Evolutionary conservation across 2,329 filamentous ascomycete species (phyloP), one percentile per base, ranked within the genome.

Genomic region (Aureobasidium leucospermi): DNA sequence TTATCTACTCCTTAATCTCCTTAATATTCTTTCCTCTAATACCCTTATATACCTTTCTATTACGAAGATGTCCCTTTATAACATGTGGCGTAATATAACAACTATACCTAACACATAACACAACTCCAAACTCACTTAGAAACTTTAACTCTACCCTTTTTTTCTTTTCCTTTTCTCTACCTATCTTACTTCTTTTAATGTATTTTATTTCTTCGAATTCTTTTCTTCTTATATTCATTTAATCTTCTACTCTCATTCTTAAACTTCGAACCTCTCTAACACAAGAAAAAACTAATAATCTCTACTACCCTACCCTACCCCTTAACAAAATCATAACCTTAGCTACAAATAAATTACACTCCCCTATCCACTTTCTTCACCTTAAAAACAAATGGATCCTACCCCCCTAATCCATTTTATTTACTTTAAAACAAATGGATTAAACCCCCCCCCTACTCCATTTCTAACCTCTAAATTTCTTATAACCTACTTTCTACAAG

Each of bases 141-240:
- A 45, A 45, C 16, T 9, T 45, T 28, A 29, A 45, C 42, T 29
- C 41, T 43, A n/a, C n/a, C n/a, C 19, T 23, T 19, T 43, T 23
- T 8, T 43, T 13, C 10, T 67, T 68, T 36, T 42, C n/a, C 39
- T 19, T 7, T 13, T 15, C 39, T 42, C n/a, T 42, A 42, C 36
- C 15, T 4, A 16, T 19, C n/a, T 19, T 7, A 42, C n/a, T 8
- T 42, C 11, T 10, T 8, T 42, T 42, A 6, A n/a, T n/a, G n/a
- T 42, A 42, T 42, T 19, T 42, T 10, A 16, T 42, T 42, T 42
- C 39, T n/a, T 15, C 5, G 19, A 16, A 16, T 19, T 42, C 39
- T 42, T 16, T 19, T 19, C 15, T 39, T 42, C 39, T 42, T 19
- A 16, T 42, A 13, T 42, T 42, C 19, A n/a, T n/a, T n/a, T n/a